Evolutionary conservation across 2,329 filamentous ascomycete genomes (phyloP).

Genomic region (Camillea tinctor): DNA sequence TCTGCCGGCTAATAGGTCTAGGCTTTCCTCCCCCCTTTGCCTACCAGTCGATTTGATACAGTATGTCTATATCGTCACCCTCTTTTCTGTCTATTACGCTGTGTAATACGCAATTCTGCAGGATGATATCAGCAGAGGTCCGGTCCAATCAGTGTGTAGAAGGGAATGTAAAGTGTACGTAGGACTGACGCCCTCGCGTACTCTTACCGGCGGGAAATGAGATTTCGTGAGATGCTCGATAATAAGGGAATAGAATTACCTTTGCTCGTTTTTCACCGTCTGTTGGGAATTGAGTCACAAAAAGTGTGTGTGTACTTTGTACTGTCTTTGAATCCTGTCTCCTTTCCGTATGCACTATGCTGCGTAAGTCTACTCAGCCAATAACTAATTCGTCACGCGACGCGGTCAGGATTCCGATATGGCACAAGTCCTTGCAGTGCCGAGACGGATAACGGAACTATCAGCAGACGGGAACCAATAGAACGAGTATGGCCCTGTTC

Average conservation of each 20-base stretch:
- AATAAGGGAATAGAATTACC: background rate
- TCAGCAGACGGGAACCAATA: background rate
- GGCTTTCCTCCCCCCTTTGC: background rate
- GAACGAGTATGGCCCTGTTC: background rate
- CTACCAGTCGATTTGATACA: background rate
- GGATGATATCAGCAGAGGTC: conserved; percentile 12
- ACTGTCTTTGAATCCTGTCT: background rate
- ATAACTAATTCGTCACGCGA: background rate
- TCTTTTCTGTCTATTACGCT: background rate
- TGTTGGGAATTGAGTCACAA: too few relatives aligned
- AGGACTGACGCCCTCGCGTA: background rate
- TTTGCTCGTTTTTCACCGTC: background rate
- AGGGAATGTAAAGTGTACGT: background rate
- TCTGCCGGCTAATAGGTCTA: background rate
- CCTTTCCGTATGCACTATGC: background rate
- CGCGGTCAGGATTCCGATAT: background rate
- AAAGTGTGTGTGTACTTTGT: background rate
- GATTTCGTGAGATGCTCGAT: background rate
- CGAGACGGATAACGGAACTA: background rate
- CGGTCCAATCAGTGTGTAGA: background rate
- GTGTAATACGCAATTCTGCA: conserved; percentile 2
- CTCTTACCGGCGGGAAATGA: background rate
- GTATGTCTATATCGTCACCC: background rate
- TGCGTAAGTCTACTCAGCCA: background rate
- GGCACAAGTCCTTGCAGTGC: background rate